These are phyloP conservation scores for Lepidium aucheri DNA, from an alignment of 345 rosid species.

Conservation along the genomic window DNA sequence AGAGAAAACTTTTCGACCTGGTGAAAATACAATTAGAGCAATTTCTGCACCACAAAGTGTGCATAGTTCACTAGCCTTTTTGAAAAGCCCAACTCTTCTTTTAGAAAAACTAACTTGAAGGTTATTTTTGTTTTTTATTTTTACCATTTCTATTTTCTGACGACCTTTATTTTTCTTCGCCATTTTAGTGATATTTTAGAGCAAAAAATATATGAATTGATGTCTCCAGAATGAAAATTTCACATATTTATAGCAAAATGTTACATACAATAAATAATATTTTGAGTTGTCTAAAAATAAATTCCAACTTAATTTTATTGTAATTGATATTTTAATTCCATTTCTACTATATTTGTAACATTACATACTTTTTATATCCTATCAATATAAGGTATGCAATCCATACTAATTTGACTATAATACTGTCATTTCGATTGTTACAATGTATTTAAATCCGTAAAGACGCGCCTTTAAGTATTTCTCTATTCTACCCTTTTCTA, in stretches of 20 bases:
- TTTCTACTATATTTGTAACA: background rate
- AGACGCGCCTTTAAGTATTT: too few species aligned
- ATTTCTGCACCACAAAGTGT: conserved; percentile 26
- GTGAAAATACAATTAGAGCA: conserved; percentile 12
- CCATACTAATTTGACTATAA: too few species aligned
- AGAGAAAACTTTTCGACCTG: conserved; percentile 38
- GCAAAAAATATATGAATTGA: background rate
- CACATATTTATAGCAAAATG: background rate
- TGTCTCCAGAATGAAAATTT: background rate
- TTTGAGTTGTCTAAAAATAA: background rate
- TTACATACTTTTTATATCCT: background rate
- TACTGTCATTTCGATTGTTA: too few species aligned
- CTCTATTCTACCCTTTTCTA: too few species aligned
- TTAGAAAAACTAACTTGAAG: conserved; percentile 25
- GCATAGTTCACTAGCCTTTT: conserved; percentile 23
- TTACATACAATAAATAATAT: background rate
- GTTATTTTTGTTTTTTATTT: conserved; percentile 19
- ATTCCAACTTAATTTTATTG: background rate
- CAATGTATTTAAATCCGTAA: too few species aligned
- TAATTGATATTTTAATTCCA: conserved; percentile 4
- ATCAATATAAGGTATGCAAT: too few species aligned
- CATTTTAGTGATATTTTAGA: background rate
- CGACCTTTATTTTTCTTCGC: conserved; percentile 31
- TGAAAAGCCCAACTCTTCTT: conserved; percentile 19
- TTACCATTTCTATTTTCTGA: conserved; percentile 14